Evolutionary conservation across 768 basidiomycete genomes (phyloP).

Genomic region (Epithele typhae): DNA sequence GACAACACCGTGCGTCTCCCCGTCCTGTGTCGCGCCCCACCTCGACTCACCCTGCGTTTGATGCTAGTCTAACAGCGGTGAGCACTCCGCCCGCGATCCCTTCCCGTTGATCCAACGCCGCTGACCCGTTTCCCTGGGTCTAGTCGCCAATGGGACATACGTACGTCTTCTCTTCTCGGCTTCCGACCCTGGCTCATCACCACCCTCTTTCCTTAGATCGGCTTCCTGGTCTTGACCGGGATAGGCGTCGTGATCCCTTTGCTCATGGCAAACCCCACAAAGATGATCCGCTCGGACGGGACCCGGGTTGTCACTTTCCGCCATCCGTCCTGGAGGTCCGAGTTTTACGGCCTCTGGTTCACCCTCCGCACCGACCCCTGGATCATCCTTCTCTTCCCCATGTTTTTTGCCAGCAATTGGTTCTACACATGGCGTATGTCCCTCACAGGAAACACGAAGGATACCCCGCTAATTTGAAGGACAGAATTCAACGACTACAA

Average conservation of each 20-base stretch:
- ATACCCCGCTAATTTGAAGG: slow-evolving; percentile 2
- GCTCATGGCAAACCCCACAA: slow-evolving; percentile 66
- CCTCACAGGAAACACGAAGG: too few relatives aligned
- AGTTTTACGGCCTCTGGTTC: slow-evolving; percentile 65
- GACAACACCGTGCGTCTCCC: slow-evolving; percentile 43
- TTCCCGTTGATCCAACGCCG: not conserved
- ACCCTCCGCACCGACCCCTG: slow-evolving; percentile 66
- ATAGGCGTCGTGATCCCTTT: slow-evolving; percentile 66
- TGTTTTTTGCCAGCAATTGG: slow-evolving; percentile 84
- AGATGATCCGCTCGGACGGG: slow-evolving; percentile 73
- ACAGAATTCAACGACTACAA: slow-evolving; percentile 80
- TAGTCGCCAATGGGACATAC: slow-evolving; percentile 72
- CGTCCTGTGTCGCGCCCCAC: slow-evolving; percentile 4
- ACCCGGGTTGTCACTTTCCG: slow-evolving; percentile 57
- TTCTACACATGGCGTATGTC: slow-evolving; percentile 77
- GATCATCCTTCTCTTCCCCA: slow-evolving; percentile 75
- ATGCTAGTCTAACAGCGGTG: slow-evolving; percentile 28
- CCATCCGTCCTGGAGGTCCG: slow-evolving; percentile 75
- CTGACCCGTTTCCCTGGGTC: not conserved
- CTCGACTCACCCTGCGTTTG: not conserved
- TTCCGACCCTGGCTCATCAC: not conserved
- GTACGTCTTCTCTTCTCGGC: slow-evolving; percentile 35
- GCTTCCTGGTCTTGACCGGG: slow-evolving; percentile 66
- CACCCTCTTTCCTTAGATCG: slow-evolving; percentile 44
- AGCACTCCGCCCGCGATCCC: not conserved